Evolutionary conservation across 2,329 filamentous ascomycete species (phyloP), one percentile per base, ranked within the genome.

Genomic region (Hypoxylon sp.): DNA sequence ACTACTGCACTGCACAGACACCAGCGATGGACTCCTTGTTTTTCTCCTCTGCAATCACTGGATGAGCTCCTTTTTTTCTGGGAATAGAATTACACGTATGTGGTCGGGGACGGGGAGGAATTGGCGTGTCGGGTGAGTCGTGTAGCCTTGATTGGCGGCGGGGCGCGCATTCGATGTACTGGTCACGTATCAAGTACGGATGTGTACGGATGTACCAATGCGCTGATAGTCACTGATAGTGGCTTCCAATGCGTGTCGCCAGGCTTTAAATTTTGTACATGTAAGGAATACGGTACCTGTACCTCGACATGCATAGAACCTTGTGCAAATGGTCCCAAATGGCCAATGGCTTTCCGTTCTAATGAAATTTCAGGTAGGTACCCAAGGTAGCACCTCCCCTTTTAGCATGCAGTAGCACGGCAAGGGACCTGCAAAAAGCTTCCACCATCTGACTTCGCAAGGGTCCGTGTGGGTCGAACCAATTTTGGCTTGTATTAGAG

Each of bases 31-130:
- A 41, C 67, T 69, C 63, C 67, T 67, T 69, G 63, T 61, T 67
- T 63, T 63, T 63, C 56, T 52, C 32, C 14, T 53, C 34, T 67
- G 60, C 57, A 69, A 56, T 63, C 57, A 61, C 63, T 34, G 63
- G 60, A 67, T 60, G 67, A 67, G 67, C 67, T 70, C 67, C 67
- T 70, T 50, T 70, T 69, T 70, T 65, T 65, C 61, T 64, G 49
- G 55, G 51, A 56, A 38, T 61, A 34, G 64, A 53, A 68, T 68
- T 70, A 65, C 61, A 67, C 57, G 64, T 70, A 60, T n/a, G 57
- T 70, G 61, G 58, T 68, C 53, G 32, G 63, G 38, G 52, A 55
- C 30, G 48, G 55, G 58, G 49, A 65, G 55, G 61, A 68, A 70
- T 70, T 70, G 67, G 67, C 61, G 67, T 70, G 67, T 70, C 67